Conservation (phyloP, 805 yeast genomes). For the Wickerhamiella domercqiae region DNA sequence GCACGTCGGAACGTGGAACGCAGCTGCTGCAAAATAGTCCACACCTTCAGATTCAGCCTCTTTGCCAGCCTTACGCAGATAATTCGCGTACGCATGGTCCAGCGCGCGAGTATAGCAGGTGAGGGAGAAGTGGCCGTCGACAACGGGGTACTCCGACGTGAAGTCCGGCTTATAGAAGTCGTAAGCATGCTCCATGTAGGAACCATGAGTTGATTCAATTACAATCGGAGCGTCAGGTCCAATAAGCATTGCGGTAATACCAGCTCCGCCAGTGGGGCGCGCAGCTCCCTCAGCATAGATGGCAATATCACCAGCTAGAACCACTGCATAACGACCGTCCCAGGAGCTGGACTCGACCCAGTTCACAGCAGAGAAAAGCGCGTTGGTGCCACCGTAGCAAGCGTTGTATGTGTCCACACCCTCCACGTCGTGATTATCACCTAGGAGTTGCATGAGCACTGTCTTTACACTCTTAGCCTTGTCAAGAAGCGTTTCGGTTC, state of each 20-base stretch:
- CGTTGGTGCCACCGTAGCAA: constrained; percentile 96
- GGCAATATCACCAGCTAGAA: constrained; percentile 96
- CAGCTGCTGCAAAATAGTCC: constrained; percentile 73
- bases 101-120: constrained; percentile 88
- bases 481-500: constrained; percentile 93
- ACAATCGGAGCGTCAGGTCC: constrained; percentile 98
- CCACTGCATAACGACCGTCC: constrained; percentile 98
- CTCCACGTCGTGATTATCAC: constrained; percentile 78
- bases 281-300: constrained; percentile 95
- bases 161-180: constrained; percentile 96
- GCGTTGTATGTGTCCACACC: constrained; percentile 95
- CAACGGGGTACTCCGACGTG: constrained; percentile 90
- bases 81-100: constrained; percentile 70
- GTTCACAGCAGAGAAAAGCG: constrained; percentile 81
- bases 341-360: constrained; percentile 93
- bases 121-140: constrained; percentile 92
- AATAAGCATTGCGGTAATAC: constrained; percentile 82
- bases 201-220: constrained; percentile 76
- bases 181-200: constrained; percentile 91
- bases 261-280: constrained; percentile 99
- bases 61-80: constrained; percentile 37
- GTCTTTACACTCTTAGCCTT: constrained; percentile 95
- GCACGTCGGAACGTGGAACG: constrained; percentile 97
- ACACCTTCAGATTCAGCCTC: constrained; percentile 36
- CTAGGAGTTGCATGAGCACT: constrained; percentile 85